A percentile compares a stretch with the other conserved stretches of the same genome.
Evolutionary conservation across 2,329 filamentous ascomycete genomes (phyloP).

Genomic region (Didymella lethalis): DNA sequence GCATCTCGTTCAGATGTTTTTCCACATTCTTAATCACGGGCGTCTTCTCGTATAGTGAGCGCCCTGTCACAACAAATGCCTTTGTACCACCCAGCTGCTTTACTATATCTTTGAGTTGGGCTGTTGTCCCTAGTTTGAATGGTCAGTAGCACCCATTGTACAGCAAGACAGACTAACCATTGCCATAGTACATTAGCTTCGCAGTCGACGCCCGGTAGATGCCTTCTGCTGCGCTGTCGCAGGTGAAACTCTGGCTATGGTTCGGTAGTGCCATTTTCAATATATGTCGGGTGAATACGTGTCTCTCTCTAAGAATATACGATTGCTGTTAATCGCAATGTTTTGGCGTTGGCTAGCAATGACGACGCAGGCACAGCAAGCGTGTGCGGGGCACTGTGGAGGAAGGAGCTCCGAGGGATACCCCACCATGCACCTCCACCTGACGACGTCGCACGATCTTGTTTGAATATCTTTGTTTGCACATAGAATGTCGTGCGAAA

Average conservation of each 20-base stretch:
- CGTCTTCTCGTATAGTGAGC: constrained; percentile 63
- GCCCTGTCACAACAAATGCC: constrained; percentile 65
- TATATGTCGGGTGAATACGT: neutral
- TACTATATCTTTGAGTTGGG: constrained; percentile 43
- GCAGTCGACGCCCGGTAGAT: constrained; percentile 48
- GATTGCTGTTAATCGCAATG: neutral
- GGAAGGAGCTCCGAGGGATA: neutral
- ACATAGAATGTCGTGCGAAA: neutral
- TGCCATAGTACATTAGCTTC: constrained; percentile 51
- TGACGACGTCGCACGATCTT: neutral
- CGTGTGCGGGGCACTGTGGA: constrained; percentile 5
- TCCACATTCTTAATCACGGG: constrained; percentile 62
- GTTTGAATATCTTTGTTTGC: neutral
- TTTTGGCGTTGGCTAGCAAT: neutral
- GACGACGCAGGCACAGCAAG: constrained; percentile 3
- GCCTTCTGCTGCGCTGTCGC: constrained; percentile 45
- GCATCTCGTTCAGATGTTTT: constrained; percentile 55
- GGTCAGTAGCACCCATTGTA: neutral
- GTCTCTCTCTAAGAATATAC: neutral
- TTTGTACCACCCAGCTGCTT: constrained; percentile 53
- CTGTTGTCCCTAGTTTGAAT: constrained; percentile 41
- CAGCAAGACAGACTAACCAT: constrained; percentile 26
- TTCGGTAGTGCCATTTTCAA: constrained; percentile 43
- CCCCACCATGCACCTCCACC: constrained; percentile 1
- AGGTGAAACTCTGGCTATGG: constrained; percentile 34